Evolutionary conservation across 805 yeast species (phyloP).

Genomic region (Jamesozyma jinghongensis): DNA sequence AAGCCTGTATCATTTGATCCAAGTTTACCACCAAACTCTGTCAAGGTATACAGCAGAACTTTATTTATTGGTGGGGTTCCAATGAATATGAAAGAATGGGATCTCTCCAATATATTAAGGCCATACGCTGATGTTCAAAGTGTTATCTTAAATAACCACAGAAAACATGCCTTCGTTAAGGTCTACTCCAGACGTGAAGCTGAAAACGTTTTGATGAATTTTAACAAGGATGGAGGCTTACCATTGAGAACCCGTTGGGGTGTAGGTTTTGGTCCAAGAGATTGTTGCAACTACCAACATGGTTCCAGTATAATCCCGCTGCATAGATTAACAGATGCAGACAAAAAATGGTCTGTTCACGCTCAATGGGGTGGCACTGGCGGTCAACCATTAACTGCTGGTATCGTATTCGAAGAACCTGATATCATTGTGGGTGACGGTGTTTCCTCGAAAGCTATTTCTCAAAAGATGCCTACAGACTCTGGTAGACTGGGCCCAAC

Average conservation of each 20-base stretch:
- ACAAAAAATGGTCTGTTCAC: constrained; percentile 73
- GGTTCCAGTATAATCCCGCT: constrained; percentile 86
- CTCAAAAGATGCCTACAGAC: constrained; percentile 87
- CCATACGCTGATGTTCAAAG: constrained; percentile 91
- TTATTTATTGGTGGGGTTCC: constrained; percentile 93
- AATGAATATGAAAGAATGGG: constrained; percentile 65
- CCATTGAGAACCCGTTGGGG: constrained; percentile 92
- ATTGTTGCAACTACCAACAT: constrained; percentile 89
- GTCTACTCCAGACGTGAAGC: constrained; percentile 90
- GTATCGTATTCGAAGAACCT: constrained; percentile 88
- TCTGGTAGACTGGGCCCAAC: constrained; percentile 78
- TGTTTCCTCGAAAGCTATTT: constrained; percentile 82
- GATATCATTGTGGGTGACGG: constrained; percentile 96
- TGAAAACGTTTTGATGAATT: constrained; percentile 63
- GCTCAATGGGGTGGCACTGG: constrained; percentile 99
- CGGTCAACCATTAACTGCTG: constrained; percentile 69
- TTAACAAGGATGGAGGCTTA: constrained; percentile 56
- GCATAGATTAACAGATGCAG: constrained; percentile 87
- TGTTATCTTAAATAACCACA: constrained; percentile 73
- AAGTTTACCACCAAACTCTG: constrained; percentile 62
- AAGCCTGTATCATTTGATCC: constrained; percentile 63
- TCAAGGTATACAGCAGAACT: constrained; percentile 83
- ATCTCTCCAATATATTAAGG: constrained; percentile 58
- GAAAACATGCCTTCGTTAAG: constrained; percentile 94
- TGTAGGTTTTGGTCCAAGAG: constrained; percentile 98